phyloP scores from a whole-genome alignment of 2,329 filamentous ascomycete genomes.

The Aspergillus flavus region DNA sequence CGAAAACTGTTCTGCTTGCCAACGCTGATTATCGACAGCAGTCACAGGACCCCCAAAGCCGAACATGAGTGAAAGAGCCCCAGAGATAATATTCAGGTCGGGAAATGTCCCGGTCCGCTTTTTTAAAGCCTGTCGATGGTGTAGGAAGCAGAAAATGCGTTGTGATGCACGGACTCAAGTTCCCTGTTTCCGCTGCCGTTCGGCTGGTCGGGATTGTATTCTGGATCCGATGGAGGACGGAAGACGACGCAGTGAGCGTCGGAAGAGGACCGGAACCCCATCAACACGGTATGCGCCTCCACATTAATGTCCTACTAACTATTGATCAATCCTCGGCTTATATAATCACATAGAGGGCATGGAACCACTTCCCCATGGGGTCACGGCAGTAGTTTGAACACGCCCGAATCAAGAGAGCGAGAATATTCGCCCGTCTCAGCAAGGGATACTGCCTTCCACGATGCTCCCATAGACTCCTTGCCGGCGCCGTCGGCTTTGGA shows the following conservation, averaged over 20 bases:
- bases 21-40: background rate
- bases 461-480: slow-evolving; percentile 26
- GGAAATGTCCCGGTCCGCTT: slow-evolving; percentile 34
- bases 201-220: slow-evolving; percentile 37
- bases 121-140: slow-evolving; percentile 41
- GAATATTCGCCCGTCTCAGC: slow-evolving; percentile 28
- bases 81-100: slow-evolving; percentile 32
- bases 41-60: background rate
- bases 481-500: slow-evolving; percentile 17
- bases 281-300: slow-evolving; percentile 24
- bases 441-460: slow-evolving; percentile 21
- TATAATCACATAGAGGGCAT: slow-evolving; percentile 3
- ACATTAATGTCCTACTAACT: no score
- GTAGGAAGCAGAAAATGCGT: slow-evolving; percentile 39
- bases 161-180: slow-evolving; percentile 39
- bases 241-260: slow-evolving; percentile 27
- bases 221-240: slow-evolving; percentile 35
- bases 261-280: slow-evolving; percentile 24
- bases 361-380: slow-evolving; percentile 6
- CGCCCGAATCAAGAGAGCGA: slow-evolving; percentile 28
- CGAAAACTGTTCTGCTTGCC: background rate
- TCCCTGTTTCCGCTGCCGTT: slow-evolving; percentile 38
- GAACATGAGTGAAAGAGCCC: slow-evolving; percentile 30
- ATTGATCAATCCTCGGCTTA: background rate
- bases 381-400: slow-evolving; percentile 22